Conservation (phyloP, 2,329 filamentous ascomycete genomes). For the Aureobasidium musti region DNA sequence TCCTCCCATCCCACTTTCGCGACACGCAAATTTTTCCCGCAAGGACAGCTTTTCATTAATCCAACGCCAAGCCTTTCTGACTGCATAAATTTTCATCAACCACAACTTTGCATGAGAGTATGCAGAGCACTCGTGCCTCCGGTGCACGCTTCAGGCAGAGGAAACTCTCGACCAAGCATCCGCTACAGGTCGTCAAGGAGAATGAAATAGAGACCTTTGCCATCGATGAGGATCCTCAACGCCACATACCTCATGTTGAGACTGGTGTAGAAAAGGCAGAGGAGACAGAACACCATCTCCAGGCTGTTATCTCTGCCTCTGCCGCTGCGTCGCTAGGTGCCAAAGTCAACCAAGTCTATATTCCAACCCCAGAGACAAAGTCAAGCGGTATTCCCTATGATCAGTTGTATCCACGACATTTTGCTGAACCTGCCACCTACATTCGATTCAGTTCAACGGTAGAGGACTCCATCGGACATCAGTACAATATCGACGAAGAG, state of each 20-base stretch:
- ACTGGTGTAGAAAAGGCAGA: slow-evolving; percentile 97
- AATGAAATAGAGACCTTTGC: slow-evolving; percentile 70
- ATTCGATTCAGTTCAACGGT: slow-evolving; percentile 98
- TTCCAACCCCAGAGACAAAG: slow-evolving; percentile 66
- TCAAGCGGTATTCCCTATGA: slow-evolving; percentile 75
- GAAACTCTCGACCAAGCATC: slow-evolving; percentile 90
- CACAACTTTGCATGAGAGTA: slow-evolving; percentile 29
- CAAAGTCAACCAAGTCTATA: slow-evolving; percentile 64
- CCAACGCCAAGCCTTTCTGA: slow-evolving; percentile 26
- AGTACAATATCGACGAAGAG: slow-evolving; percentile 92
- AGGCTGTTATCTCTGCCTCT: slow-evolving; percentile 72
- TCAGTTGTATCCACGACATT: slow-evolving; percentile 76
- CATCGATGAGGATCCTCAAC: slow-evolving; percentile 81
- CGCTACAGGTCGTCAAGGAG: slow-evolving; percentile 83
- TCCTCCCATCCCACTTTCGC: not conserved
- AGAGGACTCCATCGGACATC: slow-evolving; percentile 86
- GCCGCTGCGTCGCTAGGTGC: slow-evolving; percentile 57
- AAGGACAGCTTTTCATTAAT: slow-evolving; percentile 24
- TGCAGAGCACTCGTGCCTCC: slow-evolving; percentile 31
- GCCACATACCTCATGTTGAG: slow-evolving; percentile 79
- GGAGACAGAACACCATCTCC: slow-evolving; percentile 96
- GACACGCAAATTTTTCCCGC: slow-evolving; percentile 27
- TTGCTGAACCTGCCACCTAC: slow-evolving; percentile 85
- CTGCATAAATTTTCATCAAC: slow-evolving; percentile 21
- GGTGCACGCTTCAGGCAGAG: slow-evolving; percentile 65